Percentiles rank a stretch among this genome's conserved stretches.
Evolutionary conservation across 148 eudicot species (phyloP).

Genomic region (Salicornia ramosissima): DNA sequence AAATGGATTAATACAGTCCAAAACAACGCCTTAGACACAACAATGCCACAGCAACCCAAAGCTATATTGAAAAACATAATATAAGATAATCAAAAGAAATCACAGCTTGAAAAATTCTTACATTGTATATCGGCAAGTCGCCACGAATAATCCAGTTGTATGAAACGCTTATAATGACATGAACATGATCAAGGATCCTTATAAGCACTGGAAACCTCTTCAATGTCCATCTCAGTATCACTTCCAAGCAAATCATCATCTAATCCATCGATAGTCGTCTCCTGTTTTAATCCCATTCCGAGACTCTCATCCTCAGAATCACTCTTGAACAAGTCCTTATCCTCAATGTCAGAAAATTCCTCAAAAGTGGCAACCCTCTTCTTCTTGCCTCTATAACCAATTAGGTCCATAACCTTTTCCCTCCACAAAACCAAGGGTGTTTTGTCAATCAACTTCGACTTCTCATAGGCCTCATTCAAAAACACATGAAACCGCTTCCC

Average conservation of each 20-base stretch:
- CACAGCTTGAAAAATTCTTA: no score
- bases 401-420: conserved; percentile 64
- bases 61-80: no score
- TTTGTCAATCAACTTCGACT: conserved; percentile 72
- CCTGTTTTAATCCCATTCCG: conserved; percentile 26
- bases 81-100: background rate
- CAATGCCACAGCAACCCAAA: no score
- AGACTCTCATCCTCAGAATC: conserved; percentile 55
- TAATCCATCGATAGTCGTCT: conserved; percentile 31
- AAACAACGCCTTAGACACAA: no score
- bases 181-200: conserved; percentile 8
- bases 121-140: background rate
- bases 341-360: conserved; percentile 51
- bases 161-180: background rate
- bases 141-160: background rate
- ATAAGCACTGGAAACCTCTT: conserved; percentile 57
- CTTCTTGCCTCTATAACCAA: conserved; percentile 71
- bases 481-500: conserved; percentile 91
- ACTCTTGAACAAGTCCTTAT: conserved; percentile 39
- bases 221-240: conserved; percentile 77
- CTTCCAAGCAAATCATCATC: conserved; percentile 34
- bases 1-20: no score
- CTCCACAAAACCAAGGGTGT: conserved; percentile 77
- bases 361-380: conserved; percentile 47
- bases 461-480: conserved; percentile 83